Evolutionary conservation across 345 rosid species (phyloP).

Genomic region (Camelina neglecta): DNA sequence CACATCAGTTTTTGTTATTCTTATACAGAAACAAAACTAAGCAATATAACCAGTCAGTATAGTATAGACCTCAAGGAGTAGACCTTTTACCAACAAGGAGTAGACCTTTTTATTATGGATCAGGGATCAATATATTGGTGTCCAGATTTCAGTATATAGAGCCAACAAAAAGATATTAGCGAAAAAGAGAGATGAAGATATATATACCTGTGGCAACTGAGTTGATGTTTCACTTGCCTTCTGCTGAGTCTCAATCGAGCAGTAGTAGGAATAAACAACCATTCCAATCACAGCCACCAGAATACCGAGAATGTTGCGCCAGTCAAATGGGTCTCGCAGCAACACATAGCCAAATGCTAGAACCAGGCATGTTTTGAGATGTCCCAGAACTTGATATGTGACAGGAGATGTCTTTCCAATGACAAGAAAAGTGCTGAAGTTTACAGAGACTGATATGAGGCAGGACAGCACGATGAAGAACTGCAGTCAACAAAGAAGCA

Average conservation of each 20-base stretch:
- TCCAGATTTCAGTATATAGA: no score
- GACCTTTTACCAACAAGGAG: not conserved
- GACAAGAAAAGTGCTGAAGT: conserved; percentile 98
- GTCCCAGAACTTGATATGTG: conserved; percentile 99
- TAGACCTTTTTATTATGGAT: no score
- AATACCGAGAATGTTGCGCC: conserved; percentile 97
- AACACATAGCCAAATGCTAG: conserved; percentile 96
- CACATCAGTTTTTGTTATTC: not conserved
- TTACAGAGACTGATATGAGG: conserved; percentile 97
- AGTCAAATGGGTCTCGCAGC: conserved; percentile 89
- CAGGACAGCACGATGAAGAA: conserved; percentile 99
- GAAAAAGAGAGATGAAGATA: conserved; percentile 12
- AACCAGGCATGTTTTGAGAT: conserved; percentile 96
- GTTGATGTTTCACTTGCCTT: conserved; percentile 69
- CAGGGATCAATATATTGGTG: no score
- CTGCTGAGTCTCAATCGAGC: conserved; percentile 80
- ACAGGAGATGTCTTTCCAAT: conserved; percentile 99
- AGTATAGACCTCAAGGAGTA: not conserved
- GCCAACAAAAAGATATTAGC: not conserved
- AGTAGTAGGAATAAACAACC: conserved; percentile 90
- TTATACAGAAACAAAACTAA: not conserved
- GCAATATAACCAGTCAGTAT: not conserved
- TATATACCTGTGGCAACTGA: conserved; percentile 78
- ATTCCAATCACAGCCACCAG: conserved; percentile 91
- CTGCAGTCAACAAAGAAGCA: conserved; percentile 61